Evolutionary conservation across 2,329 filamentous ascomycete genomes (phyloP).

Genomic region (Epicoccum sorghinum): DNA sequence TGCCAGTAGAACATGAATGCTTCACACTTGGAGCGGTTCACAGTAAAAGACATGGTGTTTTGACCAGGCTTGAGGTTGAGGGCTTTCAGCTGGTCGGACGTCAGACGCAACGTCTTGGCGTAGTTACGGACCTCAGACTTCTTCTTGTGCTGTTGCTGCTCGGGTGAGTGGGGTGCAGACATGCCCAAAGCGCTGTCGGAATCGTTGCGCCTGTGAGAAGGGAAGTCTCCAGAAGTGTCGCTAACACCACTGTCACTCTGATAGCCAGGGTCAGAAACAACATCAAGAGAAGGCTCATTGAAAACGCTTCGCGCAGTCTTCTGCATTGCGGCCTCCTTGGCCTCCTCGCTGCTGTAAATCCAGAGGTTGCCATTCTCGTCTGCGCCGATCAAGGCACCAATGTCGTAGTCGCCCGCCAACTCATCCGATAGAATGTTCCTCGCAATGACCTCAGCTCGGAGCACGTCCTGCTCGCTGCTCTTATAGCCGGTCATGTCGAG

Average conservation of each 20-base stretch:
- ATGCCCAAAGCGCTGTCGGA: constrained; percentile 73
- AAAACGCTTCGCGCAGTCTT: constrained; percentile 60
- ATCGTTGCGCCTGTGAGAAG: constrained; percentile 68
- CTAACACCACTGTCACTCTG: constrained; percentile 82
- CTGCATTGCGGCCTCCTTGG: constrained; percentile 85
- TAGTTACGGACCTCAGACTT: constrained; percentile 81
- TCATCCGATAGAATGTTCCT: constrained; percentile 92
- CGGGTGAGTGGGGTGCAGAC: constrained; percentile 61
- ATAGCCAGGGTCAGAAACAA: constrained; percentile 90
- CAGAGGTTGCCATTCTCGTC: constrained; percentile 97
- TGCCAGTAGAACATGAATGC: constrained; percentile 95
- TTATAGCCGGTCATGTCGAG: constrained; percentile 98
- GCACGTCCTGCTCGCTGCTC: constrained; percentile 87
- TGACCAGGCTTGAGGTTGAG: constrained; percentile 82
- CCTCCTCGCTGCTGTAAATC: constrained; percentile 98
- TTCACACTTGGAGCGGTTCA: constrained; percentile 90
- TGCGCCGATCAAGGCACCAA: constrained; percentile 91
- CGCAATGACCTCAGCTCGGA: constrained; percentile 91
- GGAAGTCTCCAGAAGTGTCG: constrained; percentile 59
- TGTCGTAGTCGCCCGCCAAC: constrained; percentile 92
- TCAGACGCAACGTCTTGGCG: constrained; percentile 93
- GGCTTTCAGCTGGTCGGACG: constrained; percentile 91
- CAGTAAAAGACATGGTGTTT: constrained; percentile 94
- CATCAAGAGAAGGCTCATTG: constrained; percentile 66
- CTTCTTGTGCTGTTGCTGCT: constrained; percentile 48